Evolutionary conservation across 352 stramenopile species (phyloP), one percentile per base, ranked within the genome.

Genomic region (Elongisporangium undulatum): DNA sequence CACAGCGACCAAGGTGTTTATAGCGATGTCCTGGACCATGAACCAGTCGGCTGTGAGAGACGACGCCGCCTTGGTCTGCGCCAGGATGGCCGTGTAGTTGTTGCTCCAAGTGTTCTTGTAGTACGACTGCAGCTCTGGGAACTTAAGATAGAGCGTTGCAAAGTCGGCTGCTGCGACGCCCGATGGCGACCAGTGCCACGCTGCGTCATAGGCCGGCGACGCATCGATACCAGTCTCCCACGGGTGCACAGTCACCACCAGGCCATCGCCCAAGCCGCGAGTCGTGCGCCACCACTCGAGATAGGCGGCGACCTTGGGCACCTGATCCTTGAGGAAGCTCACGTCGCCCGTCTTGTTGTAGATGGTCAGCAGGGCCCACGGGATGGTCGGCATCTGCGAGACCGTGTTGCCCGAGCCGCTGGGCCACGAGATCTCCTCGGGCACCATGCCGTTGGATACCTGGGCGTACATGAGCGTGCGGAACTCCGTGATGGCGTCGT

Each of bases 11-110:
- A 66, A 55, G 7, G 61, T 66, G 51, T 67, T 63, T 20, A 67
- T 67, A 34, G 61, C 61, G n/a, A 67, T 67, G n/a, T 67, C 61
- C 49, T 67, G 51, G 15, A 67, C 61, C 9, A 67, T 39, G 21
- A 67, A 67, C 61, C 61, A 67, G 61, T 67, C 55, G 23, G 61
- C 55, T 17, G 29, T 53, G 24, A 67, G 61, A 23, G 61, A 67
- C 6, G 61, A 63, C 45, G 22, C 29, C 15, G 56, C 61, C 50
- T 59, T 63, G 12, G 56, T 63, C 24, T 67, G 61, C 16, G 38
- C 61, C 1, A 67, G 51, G 5, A 67, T 53, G 23, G 61, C 61
- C 2, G 61, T 67, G 55, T 62, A 67, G 55, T 67, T 67, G 61
- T 67, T 67, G 55, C n/a, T 50, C 51, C 56, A 67, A 2, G 56